Evolutionary conservation across 805 yeast genomes (phyloP), one percentile per base, ranked within the genome.

Genomic region (Kluyveromyces nonfermentans): DNA sequence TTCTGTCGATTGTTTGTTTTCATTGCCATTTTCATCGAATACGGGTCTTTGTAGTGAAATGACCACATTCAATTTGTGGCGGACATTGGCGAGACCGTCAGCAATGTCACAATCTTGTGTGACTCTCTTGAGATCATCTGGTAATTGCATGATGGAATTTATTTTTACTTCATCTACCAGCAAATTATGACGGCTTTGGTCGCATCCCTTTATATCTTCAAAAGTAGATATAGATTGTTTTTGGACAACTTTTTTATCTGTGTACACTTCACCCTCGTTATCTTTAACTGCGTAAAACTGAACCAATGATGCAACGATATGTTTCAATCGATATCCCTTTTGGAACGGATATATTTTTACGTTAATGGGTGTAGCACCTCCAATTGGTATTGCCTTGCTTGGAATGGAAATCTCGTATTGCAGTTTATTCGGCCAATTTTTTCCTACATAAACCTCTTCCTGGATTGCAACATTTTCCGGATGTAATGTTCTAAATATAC

Each of bases 361-460:
- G 44, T 77, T 77, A 5, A 90, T 72, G 1, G 86, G 84, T 5
- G 85, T 70, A 1, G 71, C 67, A 0, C 89, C 77, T 4, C 97
- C 97, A 37, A 89, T 78, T 1, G 96, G 88, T 7, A 86, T 78
- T 1, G 96, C 95, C 51, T 82, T 78, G 18, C 88, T 74, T 0
- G 97, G 96, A 3, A 87, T 79, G 45, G 82, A 80, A 44, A 90
- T 77, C 14, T 86, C 79, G 62, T 90, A 89, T 60, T 89, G 96
- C 35, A 90, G 80, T 59, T 86, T 87, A 41, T 77, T 70, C 1
- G 95, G 90, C 94, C 96, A 86, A 4, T 88, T 83, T 57, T 87
- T 88, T 45, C 87, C 95, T 32, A 89, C 89, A 0, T 90, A 85
- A 49, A 88, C 82, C 1, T 96, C 86, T 59, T 89, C 96, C 19